Conservation (phyloP, 148 eudicot species). For the Rhododendron griersonianum region DNA sequence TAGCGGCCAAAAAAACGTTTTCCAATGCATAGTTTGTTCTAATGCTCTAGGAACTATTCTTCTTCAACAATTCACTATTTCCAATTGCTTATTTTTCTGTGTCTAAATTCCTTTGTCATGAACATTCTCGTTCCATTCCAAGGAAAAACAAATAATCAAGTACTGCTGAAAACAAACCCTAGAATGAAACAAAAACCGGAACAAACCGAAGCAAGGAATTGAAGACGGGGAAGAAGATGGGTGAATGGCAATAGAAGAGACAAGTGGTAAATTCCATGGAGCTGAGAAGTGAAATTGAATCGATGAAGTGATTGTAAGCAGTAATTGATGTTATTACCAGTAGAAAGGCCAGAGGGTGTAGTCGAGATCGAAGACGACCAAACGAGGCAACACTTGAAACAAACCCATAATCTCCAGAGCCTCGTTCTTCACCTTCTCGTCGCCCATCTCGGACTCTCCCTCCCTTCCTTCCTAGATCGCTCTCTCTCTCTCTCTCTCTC, state of each 20-base stretch:
- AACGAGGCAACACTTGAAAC: conserved; percentile 54
- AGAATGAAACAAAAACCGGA: neutral
- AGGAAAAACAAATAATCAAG: neutral
- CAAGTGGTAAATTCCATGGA: neutral
- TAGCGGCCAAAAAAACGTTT: neutral
- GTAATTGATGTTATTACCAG: conserved; percentile 33
- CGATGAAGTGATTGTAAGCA: neutral
- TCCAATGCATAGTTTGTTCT: neutral
- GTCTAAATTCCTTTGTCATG: neutral
- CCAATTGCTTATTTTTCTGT: neutral
- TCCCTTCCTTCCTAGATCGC: neutral
- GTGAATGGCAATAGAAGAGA: neutral
- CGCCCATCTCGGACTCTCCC: conserved; percentile 38
- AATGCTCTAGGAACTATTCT: neutral
- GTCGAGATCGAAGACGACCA: conserved; percentile 78
- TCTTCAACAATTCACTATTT: neutral
- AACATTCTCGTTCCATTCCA: neutral
- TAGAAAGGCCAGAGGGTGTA: conserved; percentile 78
- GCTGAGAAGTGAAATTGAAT: neutral
- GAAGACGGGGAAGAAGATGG: neutral
- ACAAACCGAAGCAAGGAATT: neutral
- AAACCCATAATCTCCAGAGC: conserved; percentile 44
- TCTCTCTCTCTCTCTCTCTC: neutral
- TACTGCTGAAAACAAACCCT: neutral
- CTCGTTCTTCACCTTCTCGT: conserved; percentile 50